These are phyloP conservation scores for Neurospora sp. DNA, from an alignment of 495 filamentous ascomycete genomes.

Conservation along the genomic window DNA sequence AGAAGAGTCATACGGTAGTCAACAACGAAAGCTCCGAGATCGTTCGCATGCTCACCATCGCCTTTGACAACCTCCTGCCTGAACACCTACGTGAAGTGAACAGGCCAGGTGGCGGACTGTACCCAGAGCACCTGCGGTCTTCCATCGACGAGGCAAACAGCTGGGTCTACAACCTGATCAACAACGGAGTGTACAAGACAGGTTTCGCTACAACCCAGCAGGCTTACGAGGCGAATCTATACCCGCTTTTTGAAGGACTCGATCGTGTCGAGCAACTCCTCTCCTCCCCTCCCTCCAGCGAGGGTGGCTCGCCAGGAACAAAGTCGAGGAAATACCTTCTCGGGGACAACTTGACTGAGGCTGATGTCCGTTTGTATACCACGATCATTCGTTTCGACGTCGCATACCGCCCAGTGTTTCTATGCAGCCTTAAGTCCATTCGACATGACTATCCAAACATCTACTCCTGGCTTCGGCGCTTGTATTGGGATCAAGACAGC, in stretches of 20 bases:
- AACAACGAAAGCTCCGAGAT: slow-evolving; percentile 73
- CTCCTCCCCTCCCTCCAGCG: slow-evolving; percentile 30
- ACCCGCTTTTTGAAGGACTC: slow-evolving; percentile 57
- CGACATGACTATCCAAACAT: slow-evolving; percentile 61
- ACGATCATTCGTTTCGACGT: slow-evolving; percentile 72
- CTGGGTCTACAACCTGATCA: slow-evolving; percentile 77
- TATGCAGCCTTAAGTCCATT: slow-evolving; percentile 70
- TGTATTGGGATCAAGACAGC: slow-evolving; percentile 57
- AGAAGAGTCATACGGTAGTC: slow-evolving; percentile 53
- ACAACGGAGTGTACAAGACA: slow-evolving; percentile 70
- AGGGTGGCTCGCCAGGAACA: not conserved
- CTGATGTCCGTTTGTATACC: slow-evolving; percentile 68
- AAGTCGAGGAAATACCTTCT: slow-evolving; percentile 40
- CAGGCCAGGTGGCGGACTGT: slow-evolving; percentile 33
- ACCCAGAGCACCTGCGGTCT: slow-evolving; percentile 44
- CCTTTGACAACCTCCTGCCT: slow-evolving; percentile 65
- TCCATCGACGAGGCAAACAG: slow-evolving; percentile 68
- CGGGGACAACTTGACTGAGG: slow-evolving; percentile 58
- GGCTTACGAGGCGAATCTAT: slow-evolving; percentile 57
- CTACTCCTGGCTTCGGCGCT: slow-evolving; percentile 53
- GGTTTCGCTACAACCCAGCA: slow-evolving; percentile 46
- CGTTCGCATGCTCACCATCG: slow-evolving; percentile 53
- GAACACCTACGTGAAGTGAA: slow-evolving; percentile 49
- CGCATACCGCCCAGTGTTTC: slow-evolving; percentile 76
- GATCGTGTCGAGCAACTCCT: slow-evolving; percentile 60